Evolutionary conservation across 768 basidiomycete species (phyloP).

Genomic region (Podaxis sp.): DNA sequence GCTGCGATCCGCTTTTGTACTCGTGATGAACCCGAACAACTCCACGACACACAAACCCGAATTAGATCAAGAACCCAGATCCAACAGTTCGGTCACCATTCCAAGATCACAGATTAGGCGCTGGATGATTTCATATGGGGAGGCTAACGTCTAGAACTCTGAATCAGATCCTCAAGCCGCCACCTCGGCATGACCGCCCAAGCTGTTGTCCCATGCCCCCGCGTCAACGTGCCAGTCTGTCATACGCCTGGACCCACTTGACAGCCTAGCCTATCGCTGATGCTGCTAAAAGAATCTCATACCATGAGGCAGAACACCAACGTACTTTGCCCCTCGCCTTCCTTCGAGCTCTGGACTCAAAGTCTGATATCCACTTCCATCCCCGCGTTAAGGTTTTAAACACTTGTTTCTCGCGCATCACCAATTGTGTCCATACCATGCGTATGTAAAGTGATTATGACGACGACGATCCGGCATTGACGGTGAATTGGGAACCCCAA

Average conservation of each 20-base stretch:
- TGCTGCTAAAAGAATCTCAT: neutral
- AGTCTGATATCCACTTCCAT: neutral
- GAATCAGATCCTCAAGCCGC: neutral
- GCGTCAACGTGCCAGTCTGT: neutral
- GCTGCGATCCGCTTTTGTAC: neutral
- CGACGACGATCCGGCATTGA: constrained; percentile 2
- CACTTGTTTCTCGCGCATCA: neutral
- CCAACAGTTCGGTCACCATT: neutral
- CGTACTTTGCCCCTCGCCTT: neutral
- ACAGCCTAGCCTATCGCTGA: neutral
- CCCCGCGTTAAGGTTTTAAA: constrained; percentile 3
- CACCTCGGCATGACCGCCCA: neutral
- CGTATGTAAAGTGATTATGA: neutral
- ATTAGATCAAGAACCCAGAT: neutral
- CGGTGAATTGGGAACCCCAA: neutral
- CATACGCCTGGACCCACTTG: constrained; percentile 10
- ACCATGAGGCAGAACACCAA: neutral
- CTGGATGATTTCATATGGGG: constrained; percentile 9
- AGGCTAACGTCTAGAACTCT: constrained; percentile 1
- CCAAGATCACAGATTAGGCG: neutral
- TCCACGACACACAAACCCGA: neutral
- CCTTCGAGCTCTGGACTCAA: neutral
- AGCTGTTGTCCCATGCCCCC: neutral
- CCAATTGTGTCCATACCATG: neutral
- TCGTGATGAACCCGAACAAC: neutral